Evolutionary conservation across 805 yeast species (phyloP).

Genomic region (Ogataea corticis): DNA sequence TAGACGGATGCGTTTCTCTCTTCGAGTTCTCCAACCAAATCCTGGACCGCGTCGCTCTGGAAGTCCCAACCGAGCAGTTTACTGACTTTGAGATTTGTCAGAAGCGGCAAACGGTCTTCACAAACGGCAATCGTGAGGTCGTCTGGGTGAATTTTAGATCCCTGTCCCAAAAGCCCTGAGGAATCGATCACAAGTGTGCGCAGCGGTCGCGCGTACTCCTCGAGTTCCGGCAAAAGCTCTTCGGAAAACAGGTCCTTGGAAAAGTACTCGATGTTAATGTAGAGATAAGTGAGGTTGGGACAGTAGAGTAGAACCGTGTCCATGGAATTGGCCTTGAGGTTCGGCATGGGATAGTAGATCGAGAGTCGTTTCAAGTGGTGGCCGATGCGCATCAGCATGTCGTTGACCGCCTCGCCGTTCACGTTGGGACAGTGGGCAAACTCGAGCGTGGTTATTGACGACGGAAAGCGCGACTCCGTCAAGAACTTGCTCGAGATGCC

Average conservation of each 20-base stretch:
- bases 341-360: constrained; percentile 88
- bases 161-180: constrained; percentile 83
- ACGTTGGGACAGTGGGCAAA: constrained; percentile 87
- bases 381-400: constrained; percentile 65
- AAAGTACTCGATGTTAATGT: constrained; percentile 78
- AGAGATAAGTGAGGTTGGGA: constrained; percentile 64
- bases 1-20: constrained; percentile 79
- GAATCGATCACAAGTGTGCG: constrained; percentile 70
- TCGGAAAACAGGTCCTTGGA: constrained; percentile 53
- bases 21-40: constrained; percentile 67
- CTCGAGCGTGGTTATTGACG: constrained; percentile 66
- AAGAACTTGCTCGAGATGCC: constrained; percentile 85
- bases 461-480: constrained; percentile 67
- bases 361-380: constrained; percentile 59
- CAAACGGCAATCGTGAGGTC: constrained; percentile 82
- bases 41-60: constrained; percentile 57
- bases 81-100: constrained; percentile 66
- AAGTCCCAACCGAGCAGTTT: constrained; percentile 86
- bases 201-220: constrained; percentile 45
- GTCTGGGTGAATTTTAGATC: constrained; percentile 80
- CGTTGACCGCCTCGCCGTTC: constrained; percentile 62
- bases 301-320: constrained; percentile 76
- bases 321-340: constrained; percentile 63
- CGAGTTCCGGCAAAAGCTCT: constrained; percentile 39
- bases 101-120: constrained; percentile 71